A percentile compares a stretch with the other conserved stretches of the same genome.
Conservation (phyloP, 2,329 filamentous ascomycete species). For the Aspergillus unguis region DNA sequence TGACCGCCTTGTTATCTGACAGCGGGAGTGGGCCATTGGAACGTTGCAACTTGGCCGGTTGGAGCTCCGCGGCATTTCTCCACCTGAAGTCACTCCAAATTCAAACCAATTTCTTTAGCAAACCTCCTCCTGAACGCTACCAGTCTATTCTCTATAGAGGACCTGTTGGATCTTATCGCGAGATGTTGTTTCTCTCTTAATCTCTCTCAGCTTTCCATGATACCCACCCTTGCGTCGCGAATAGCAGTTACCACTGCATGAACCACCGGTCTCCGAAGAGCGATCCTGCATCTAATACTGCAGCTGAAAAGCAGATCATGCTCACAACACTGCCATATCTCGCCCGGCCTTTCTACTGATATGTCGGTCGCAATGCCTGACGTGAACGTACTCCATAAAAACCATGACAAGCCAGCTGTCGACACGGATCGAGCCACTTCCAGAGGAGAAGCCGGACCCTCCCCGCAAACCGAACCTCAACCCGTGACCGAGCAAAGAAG, state of each 20-base stretch:
- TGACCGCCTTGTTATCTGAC: constrained; percentile 8
- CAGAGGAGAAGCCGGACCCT: neutral
- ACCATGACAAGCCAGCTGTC: neutral
- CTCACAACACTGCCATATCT: neutral
- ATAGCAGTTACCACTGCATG: neutral
- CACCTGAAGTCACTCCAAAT: neutral
- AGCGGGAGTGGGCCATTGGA: too few relatives aligned
- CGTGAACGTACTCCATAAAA: constrained; percentile 2
- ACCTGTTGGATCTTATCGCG: neutral
- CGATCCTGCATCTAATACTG: neutral
- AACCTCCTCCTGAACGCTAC: neutral
- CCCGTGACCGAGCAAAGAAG: neutral
- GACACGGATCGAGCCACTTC: neutral
- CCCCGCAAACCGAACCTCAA: neutral
- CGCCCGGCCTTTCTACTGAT: neutral
- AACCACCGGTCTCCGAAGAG: constrained; percentile 5
- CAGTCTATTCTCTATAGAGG: neutral
- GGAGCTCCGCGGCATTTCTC: neutral
- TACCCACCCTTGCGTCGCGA: neutral
- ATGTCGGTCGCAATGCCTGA: constrained; percentile 2
- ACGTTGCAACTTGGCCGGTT: neutral
- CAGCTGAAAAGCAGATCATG: neutral
- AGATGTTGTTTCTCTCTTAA: neutral
- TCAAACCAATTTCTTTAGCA: too few relatives aligned
- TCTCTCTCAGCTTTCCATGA: neutral